Evolutionary conservation across 2,329 filamentous ascomycete species (phyloP).

Genomic region (Microcyclospora pomicola): DNA sequence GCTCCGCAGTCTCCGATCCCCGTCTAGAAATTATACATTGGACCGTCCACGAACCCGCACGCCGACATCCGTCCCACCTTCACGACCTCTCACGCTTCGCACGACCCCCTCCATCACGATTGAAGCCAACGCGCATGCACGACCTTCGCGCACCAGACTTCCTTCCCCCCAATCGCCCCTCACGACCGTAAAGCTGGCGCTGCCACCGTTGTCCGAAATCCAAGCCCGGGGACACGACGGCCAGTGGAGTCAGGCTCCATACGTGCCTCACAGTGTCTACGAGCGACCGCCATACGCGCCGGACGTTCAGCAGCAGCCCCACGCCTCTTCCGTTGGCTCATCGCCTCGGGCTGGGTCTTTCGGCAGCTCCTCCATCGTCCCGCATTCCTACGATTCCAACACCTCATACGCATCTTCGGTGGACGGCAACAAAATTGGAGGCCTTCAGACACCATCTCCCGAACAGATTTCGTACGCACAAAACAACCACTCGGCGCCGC

Average conservation of each 20-base stretch:
- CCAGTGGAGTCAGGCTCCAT: slow-evolving; percentile 53
- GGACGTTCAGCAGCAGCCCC: slow-evolving; percentile 34
- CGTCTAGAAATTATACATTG: not conserved
- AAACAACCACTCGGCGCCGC: slow-evolving; percentile 4
- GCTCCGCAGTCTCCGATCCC: not conserved
- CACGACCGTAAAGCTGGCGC: slow-evolving; percentile 78
- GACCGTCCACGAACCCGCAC: not conserved
- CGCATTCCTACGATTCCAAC: slow-evolving; percentile 34
- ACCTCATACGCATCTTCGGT: slow-evolving; percentile 44
- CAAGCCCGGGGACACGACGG: slow-evolving; percentile 66
- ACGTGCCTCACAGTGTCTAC: slow-evolving; percentile 47
- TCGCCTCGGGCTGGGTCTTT: slow-evolving; percentile 67
- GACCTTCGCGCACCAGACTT: slow-evolving; percentile 3
- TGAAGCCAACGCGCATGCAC: not conserved
- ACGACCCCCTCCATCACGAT: not conserved
- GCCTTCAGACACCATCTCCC: slow-evolving; percentile 63
- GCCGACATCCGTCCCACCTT: not conserved
- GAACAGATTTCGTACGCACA: slow-evolving; percentile 38
- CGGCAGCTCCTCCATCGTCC: slow-evolving; percentile 42
- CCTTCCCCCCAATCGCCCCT: slow-evolving; percentile 1
- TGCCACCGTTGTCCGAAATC: slow-evolving; percentile 73
- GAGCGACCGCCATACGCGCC: slow-evolving; percentile 48
- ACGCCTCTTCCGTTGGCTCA: slow-evolving; percentile 55
- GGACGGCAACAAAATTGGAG: slow-evolving; percentile 25
- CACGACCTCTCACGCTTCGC: not conserved